phyloP scores from a whole-genome alignment of 2,329 filamentous ascomycete genomes.

The Sarocladiaceae sp. region DNA sequence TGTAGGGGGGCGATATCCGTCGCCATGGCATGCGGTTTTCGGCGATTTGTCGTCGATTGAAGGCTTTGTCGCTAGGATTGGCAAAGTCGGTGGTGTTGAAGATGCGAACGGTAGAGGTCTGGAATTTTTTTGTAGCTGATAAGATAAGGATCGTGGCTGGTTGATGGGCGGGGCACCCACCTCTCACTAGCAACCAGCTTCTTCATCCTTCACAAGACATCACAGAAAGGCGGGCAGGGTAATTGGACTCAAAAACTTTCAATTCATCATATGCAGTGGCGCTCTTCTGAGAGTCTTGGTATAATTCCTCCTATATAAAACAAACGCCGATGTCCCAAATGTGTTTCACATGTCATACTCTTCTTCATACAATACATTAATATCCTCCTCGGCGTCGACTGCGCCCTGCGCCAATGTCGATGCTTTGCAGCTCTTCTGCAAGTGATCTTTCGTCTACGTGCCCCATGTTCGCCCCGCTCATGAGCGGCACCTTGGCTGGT shows the following conservation, averaged over 20 bases:
- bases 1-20: conserved; percentile 78
- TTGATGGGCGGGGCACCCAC: too few relatives aligned
- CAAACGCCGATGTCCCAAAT: background rate
- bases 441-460: conserved; percentile 51
- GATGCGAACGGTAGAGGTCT: background rate
- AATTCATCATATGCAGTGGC: background rate
- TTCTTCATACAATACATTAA: conserved; percentile 18
- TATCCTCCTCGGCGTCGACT: conserved; percentile 47
- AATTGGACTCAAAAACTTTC: background rate
- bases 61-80: conserved; percentile 13
- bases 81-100: conserved; percentile 1
- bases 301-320: conserved; percentile 5
- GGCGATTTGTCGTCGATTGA: conserved; percentile 9
- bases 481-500: conserved; percentile 68
- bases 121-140: conserved; percentile 10
- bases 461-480: conserved; percentile 38
- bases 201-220: too few relatives aligned
- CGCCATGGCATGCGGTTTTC: conserved; percentile 57
- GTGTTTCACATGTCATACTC: background rate
- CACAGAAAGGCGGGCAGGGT: background rate
- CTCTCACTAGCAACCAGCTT: too few relatives aligned
- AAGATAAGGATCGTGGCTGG: conserved; percentile 10
- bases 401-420: conserved; percentile 60
- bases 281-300: conserved; percentile 1
- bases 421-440: conserved; percentile 66